Evolutionary conservation across 1,284 basidiomycete species (phyloP).

Genomic region (Phellopilus nigrolimitatus): DNA sequence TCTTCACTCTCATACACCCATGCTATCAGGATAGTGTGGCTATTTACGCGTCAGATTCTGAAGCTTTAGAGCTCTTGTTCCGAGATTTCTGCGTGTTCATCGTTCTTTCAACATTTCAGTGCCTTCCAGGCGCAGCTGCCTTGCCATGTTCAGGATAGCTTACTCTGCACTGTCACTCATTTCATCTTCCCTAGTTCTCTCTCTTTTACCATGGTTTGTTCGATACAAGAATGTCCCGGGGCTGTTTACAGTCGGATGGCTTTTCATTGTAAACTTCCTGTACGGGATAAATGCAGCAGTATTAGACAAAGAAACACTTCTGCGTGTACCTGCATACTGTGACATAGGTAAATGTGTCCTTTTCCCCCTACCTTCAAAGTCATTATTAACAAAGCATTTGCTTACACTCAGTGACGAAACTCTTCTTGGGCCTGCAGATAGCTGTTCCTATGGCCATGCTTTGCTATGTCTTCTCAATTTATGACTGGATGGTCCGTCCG

Average conservation of each 20-base stretch:
- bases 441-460: conserved; percentile 57
- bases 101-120: not conserved
- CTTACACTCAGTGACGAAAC: conserved; percentile 34
- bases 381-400: conserved; percentile 6
- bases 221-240: conserved; percentile 53
- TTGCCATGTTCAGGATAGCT: not conserved
- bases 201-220: conserved; percentile 39
- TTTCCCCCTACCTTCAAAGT: not conserved
- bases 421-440: conserved; percentile 39
- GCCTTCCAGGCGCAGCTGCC: too few relatives aligned
- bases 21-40: too few relatives aligned
- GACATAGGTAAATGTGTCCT: conserved; percentile 49
- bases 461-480: conserved; percentile 31
- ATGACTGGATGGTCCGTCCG: conserved; percentile 29
- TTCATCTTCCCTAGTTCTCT: conserved; percentile 32
- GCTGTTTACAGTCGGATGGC: conserved; percentile 53
- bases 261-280: conserved; percentile 46
- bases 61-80: too few relatives aligned
- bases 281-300: conserved; percentile 51
- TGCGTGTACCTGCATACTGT: conserved; percentile 55
- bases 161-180: conserved; percentile 7
- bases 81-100: too few relatives aligned
- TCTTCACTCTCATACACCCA: too few relatives aligned
- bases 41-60: too few relatives aligned
- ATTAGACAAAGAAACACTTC: conserved; percentile 47